Percentiles rank a stretch among this genome's conserved stretches.
These are phyloP conservation scores for Starmerella vitae DNA, from an alignment of 805 yeast genomes.

Conservation along the genomic window DNA sequence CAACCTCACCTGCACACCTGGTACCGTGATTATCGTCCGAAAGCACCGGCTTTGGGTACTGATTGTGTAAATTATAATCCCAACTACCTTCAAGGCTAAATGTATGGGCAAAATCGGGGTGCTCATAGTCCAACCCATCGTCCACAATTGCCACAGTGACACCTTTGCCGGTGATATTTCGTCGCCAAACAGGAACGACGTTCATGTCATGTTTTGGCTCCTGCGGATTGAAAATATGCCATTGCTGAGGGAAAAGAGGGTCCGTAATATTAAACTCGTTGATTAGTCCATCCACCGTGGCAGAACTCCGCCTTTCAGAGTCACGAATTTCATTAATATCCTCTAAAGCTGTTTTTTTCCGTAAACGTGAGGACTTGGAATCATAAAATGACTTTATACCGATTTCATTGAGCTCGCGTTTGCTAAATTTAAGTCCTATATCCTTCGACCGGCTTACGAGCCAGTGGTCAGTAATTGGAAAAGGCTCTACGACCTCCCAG, in stretches of 20 bases:
- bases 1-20: slow-evolving; percentile 95
- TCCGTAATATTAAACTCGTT: slow-evolving; percentile 56
- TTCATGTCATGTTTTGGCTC: slow-evolving; percentile 77
- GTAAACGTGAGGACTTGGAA: slow-evolving; percentile 2
- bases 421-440: not conserved
- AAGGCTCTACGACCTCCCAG: slow-evolving; percentile 20
- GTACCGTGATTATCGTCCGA: slow-evolving; percentile 89
- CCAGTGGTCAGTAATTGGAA: slow-evolving; percentile 23
- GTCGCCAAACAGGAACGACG: slow-evolving; percentile 72
- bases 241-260: slow-evolving; percentile 71
- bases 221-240: slow-evolving; percentile 75
- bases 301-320: not conserved
- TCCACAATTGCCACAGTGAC: slow-evolving; percentile 81
- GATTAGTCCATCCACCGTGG: slow-evolving; percentile 25
- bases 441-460: slow-evolving; percentile 15
- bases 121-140: slow-evolving; percentile 82
- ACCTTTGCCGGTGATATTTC: slow-evolving; percentile 68
- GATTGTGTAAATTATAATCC: slow-evolving; percentile 73
- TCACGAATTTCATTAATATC: not conserved
- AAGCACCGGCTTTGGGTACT: slow-evolving; percentile 67
- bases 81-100: slow-evolving; percentile 64
- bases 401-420: slow-evolving; percentile 5
- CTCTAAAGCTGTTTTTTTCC: slow-evolving; percentile 7
- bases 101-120: slow-evolving; percentile 55
- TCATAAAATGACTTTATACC: slow-evolving; percentile 3